These are phyloP conservation scores for Geotrichum ghanense DNA, from an alignment of 805 yeast genomes.

Conservation along the genomic window DNA sequence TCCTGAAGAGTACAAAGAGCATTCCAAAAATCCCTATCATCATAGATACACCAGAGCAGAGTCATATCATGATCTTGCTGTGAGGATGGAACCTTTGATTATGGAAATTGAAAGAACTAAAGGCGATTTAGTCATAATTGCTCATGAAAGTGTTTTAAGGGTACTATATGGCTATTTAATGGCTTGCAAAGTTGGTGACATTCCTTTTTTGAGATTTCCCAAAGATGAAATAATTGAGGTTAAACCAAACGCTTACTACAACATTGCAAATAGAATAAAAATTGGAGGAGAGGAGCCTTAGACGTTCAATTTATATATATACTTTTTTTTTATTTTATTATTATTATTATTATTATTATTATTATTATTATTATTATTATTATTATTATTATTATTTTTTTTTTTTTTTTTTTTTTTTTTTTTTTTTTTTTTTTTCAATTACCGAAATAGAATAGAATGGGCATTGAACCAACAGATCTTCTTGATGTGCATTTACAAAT, in stretches of 20 bases:
- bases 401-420: no score
- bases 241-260: conserved; percentile 75
- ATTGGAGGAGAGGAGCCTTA: conserved; percentile 4
- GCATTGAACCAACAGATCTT: no score
- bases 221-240: conserved; percentile 79
- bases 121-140: conserved; percentile 76
- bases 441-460: no score
- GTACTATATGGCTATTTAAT: conserved; percentile 90
- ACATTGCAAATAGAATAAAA: conserved; percentile 20
- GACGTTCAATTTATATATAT: no score
- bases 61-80: conserved; percentile 91
- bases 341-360: no score
- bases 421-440: not conserved
- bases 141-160: conserved; percentile 82
- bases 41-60: conserved; percentile 87
- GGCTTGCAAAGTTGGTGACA: conserved; percentile 82
- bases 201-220: conserved; percentile 69
- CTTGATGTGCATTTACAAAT: no score
- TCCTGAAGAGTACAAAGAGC: conserved; percentile 62
- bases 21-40: conserved; percentile 75
- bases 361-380: no score
- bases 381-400: no score
- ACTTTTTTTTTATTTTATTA: no score
- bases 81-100: conserved; percentile 84
- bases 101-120: conserved; percentile 84